A percentile compares a stretch with the other conserved stretches of the same genome.
phyloP scores from a whole-genome alignment of 306 rosid species.

The Cucurbita ficifolia region DNA sequence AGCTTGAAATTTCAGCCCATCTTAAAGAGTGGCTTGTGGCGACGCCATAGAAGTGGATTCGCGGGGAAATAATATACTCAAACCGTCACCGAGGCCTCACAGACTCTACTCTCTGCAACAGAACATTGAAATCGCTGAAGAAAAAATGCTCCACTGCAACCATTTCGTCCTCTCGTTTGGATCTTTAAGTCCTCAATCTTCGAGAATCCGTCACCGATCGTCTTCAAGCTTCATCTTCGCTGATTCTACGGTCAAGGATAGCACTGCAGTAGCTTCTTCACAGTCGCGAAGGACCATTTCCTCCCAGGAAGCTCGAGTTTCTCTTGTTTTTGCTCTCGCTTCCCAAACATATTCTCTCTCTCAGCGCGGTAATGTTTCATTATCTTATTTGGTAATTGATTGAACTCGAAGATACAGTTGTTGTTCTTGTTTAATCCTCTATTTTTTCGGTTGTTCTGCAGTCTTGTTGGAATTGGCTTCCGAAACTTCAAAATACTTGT shows the following conservation, averaged over 20 bases:
- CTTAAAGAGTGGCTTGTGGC: neutral
- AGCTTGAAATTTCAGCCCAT: neutral
- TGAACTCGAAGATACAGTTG: neutral
- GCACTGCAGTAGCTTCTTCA: slow-evolving; percentile 13
- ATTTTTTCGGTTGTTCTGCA: slow-evolving; percentile 4
- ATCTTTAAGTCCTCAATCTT: slow-evolving; percentile 1
- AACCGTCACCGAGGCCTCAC: neutral
- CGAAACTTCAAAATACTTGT: slow-evolving; percentile 60
- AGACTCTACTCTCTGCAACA: neutral
- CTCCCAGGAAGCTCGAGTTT: slow-evolving; percentile 56
- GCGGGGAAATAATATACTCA: slow-evolving; percentile 1
- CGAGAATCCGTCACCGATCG: slow-evolving; percentile 10
- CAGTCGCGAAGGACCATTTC: slow-evolving; percentile 33
- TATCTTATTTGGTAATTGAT: neutral
- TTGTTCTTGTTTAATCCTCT: neutral
- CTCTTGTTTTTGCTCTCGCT: slow-evolving; percentile 66
- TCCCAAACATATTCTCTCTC: slow-evolving; percentile 54
- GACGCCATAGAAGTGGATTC: neutral
- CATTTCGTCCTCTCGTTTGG: neutral
- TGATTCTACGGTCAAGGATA: slow-evolving; percentile 28
- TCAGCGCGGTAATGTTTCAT: slow-evolving; percentile 53
- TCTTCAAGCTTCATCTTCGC: slow-evolving; percentile 7
- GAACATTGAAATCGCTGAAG: neutral
- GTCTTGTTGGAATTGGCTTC: slow-evolving; percentile 44
- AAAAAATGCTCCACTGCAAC: neutral